Evolutionary conservation across 192 early-diverging fungal species (phyloP).

Genomic region (Umbelopsis sp.): DNA sequence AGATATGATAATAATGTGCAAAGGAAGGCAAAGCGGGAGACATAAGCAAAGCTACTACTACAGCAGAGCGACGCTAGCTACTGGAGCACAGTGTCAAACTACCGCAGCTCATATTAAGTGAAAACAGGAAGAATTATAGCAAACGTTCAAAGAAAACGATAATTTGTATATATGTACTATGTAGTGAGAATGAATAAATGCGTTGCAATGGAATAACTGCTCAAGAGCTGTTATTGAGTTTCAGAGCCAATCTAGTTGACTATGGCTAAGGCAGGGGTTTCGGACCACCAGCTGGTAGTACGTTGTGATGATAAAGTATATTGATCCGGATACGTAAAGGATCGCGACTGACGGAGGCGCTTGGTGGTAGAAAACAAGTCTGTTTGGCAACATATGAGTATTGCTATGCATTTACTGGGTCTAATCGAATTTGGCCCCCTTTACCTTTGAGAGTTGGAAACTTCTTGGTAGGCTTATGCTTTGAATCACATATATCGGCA

Average conservation of each 20-base stretch:
- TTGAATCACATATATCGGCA: slow-evolving; percentile 13
- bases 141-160: not conserved
- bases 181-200: not conserved
- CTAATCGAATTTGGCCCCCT: not conserved
- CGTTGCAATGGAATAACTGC: too few species aligned
- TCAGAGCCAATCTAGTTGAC: not conserved
- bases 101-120: slow-evolving; percentile 2
- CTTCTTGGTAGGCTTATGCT: not conserved
- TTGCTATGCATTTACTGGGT: not conserved
- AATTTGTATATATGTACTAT: slow-evolving; percentile 4
- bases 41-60: too few species aligned
- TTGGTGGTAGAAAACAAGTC: slow-evolving; percentile 1
- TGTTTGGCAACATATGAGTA: slow-evolving; percentile 12
- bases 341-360: not conserved
- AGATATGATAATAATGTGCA: too few species aligned
- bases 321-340: not conserved
- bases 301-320: not conserved
- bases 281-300: slow-evolving; percentile 14
- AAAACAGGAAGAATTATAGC: not conserved
- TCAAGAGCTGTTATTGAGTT: too few species aligned
- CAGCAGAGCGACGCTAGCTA: too few species aligned
- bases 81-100: not conserved
- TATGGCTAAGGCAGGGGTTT: not conserved
- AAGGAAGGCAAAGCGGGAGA: too few species aligned
- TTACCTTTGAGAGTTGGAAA: slow-evolving; percentile 11